phyloP scores from a whole-genome alignment of 2,329 filamentous ascomycete species.

The Parastagonospora avenae region DNA sequence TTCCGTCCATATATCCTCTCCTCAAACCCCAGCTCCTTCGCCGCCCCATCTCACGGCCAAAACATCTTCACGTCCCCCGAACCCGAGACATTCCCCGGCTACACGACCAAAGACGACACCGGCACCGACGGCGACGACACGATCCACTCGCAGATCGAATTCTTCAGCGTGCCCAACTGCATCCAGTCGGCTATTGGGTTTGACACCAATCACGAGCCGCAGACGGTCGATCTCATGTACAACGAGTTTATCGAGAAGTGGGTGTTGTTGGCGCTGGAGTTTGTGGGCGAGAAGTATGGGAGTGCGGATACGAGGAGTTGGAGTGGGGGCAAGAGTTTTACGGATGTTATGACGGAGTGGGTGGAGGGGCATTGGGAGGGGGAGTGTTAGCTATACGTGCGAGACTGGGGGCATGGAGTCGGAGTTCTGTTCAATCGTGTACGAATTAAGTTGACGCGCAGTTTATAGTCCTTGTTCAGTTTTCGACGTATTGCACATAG shows the following conservation, averaged over 20 bases:
- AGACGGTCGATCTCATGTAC: slow-evolving; percentile 85
- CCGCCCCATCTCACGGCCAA: slow-evolving; percentile 13
- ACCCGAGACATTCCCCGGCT: slow-evolving; percentile 68
- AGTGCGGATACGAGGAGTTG: slow-evolving; percentile 58
- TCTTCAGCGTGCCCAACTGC: slow-evolving; percentile 81
- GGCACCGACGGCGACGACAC: slow-evolving; percentile 90
- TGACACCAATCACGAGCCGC: slow-evolving; percentile 54
- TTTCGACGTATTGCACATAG: too few relatives aligned
- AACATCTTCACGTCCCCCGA: slow-evolving; percentile 7
- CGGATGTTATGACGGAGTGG: slow-evolving; percentile 64
- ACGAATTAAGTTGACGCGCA: too few relatives aligned
- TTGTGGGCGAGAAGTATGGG: slow-evolving; percentile 57
- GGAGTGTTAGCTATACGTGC: slow-evolving; percentile 16
- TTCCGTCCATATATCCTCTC: slow-evolving; percentile 26
- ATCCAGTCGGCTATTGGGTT: slow-evolving; percentile 74
- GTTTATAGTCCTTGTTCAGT: too few relatives aligned
- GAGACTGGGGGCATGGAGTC: too few relatives aligned
- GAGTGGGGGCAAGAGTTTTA: slow-evolving; percentile 60
- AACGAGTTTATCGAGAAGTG: slow-evolving; percentile 88
- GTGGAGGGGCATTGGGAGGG: slow-evolving; percentile 60
- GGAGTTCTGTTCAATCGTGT: too few relatives aligned
- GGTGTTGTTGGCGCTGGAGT: slow-evolving; percentile 75
- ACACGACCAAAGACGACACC: slow-evolving; percentile 86
- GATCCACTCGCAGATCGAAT: slow-evolving; percentile 73
- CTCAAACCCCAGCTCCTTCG: slow-evolving; percentile 3